phyloP scores from a whole-genome alignment of 169 alveolate genomes.

The Toxoplasma gondii region DNA sequence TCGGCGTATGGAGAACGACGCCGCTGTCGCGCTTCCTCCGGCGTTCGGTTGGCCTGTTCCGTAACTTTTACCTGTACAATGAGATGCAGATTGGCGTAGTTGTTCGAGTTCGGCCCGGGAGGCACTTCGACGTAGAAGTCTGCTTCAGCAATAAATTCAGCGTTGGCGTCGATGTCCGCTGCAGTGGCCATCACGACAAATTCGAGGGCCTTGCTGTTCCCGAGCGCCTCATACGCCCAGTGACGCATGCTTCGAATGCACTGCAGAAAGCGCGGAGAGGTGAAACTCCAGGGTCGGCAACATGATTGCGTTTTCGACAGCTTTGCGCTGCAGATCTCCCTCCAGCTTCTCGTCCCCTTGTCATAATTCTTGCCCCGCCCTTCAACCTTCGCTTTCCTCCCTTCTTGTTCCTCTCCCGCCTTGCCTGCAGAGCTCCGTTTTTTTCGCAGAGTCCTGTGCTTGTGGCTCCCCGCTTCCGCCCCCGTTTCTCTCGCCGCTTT shows the following conservation, averaged over 20 bases:
- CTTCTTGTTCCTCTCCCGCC: background rate
- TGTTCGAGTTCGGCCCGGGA: conserved; percentile 79
- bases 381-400: background rate
- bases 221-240: conserved; percentile 75
- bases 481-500: background rate
- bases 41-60: no score
- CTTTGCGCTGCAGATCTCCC: no score
- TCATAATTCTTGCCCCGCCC: no score
- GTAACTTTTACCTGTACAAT: conserved; percentile 72
- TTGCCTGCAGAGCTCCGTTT: no score
- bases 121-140: conserved; percentile 80
- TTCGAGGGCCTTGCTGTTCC: conserved; percentile 72
- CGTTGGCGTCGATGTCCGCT: conserved; percentile 80
- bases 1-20: no score
- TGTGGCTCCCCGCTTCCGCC: no score
- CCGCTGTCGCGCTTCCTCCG: no score
- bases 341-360: no score
- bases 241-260: conserved; percentile 74
- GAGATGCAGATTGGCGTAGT: conserved; percentile 84
- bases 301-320: background rate
- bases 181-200: conserved; percentile 84
- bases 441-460: no score
- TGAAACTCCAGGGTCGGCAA: background rate
- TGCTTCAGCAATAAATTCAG: conserved; percentile 79
- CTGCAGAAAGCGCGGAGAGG: background rate